phyloP scores from a whole-genome alignment of 305 asterid genomes.

The Fraxinus baroniana region DNA sequence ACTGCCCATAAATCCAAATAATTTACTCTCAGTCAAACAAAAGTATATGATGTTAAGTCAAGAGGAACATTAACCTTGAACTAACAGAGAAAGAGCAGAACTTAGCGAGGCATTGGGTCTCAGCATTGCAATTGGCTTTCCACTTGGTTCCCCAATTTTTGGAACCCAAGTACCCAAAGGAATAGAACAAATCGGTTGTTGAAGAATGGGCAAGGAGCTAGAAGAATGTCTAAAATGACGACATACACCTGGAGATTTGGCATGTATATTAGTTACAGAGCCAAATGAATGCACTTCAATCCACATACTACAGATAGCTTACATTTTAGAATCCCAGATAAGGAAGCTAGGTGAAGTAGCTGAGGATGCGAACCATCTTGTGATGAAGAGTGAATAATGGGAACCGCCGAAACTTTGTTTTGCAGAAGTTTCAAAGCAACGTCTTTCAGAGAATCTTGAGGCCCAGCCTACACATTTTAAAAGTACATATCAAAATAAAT shows the following conservation, averaged over 20 bases:
- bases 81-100: slow-evolving; percentile 58
- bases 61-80: slow-evolving; percentile 48
- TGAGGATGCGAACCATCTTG: slow-evolving; percentile 62
- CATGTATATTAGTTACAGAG: slow-evolving; percentile 15
- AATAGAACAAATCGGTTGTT: slow-evolving; percentile 61
- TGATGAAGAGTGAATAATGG: slow-evolving; percentile 60
- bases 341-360: slow-evolving; percentile 64
- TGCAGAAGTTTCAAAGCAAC: slow-evolving; percentile 58
- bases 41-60: slow-evolving; percentile 10
- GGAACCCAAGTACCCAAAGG: slow-evolving; percentile 79
- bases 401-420: slow-evolving; percentile 57
- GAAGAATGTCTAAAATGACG: slow-evolving; percentile 72
- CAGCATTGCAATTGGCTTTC: slow-evolving; percentile 60
- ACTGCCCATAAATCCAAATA: not conserved
- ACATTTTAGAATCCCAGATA: slow-evolving; percentile 70
- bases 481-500: slow-evolving; percentile 20
- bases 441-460: slow-evolving; percentile 60
- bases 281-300: slow-evolving; percentile 11
- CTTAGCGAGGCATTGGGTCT: slow-evolving; percentile 59
- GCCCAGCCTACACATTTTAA: slow-evolving; percentile 50
- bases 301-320: slow-evolving; percentile 23
- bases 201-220: slow-evolving; percentile 69
- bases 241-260: slow-evolving; percentile 52
- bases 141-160: slow-evolving; percentile 60
- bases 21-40: slow-evolving; percentile 8